Evolutionary conservation across 1,284 basidiomycete genomes (phyloP), one percentile per base, ranked within the genome.

Genomic region (Laetiporus sulphureus): DNA sequence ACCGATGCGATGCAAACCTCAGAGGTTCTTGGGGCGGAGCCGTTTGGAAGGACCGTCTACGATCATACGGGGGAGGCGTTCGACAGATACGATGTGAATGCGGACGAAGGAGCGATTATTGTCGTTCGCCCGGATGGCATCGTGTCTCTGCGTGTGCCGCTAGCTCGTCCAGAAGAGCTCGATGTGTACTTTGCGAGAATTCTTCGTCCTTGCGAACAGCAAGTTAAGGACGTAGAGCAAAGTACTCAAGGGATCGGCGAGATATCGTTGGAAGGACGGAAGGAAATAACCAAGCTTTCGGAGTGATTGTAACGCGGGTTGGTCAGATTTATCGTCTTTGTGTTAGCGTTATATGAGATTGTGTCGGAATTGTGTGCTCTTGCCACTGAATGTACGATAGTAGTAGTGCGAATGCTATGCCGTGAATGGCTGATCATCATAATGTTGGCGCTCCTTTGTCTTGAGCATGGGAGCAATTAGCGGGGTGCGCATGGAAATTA

Each of bases 121-220:
- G 60, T 68, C 16, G 60, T 67, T 16, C 56, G 69, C 18, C 68
- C 69, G 3, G 69, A 71, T 42, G 67, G 66, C 2, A 71, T 69
- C 45, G 64, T 70, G 2, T 66, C 66, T 6, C 51, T 40, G 16
- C 30, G 46, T n/a, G 41, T 45, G 4, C 37, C 52, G 7, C 32
- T 49, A 7, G 48, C 50, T 12, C 32, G 41, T 16, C 21, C 44
- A 10, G 16, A 31, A 4, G 47, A 44, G 25, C 4, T 53, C 16
- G 37, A 41, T 19, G 27, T 24, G 4, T 55, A 55, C 37, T 54
- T 55, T 29, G 31, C 43, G 23, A 36, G 19, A 3, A 51, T 55
- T 42, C 31, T 52, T 41, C 3, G 16, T 31, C 22, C 39, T 16
- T 8, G 8, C 8, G n/a, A 29, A 29, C 8, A 8, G 8, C 8